A percentile compares a stretch with the other conserved stretches of the same genome.
These are phyloP conservation scores for Phytophthora megakarya DNA, from an alignment of 352 stramenopile species.

Conservation along the genomic window DNA sequence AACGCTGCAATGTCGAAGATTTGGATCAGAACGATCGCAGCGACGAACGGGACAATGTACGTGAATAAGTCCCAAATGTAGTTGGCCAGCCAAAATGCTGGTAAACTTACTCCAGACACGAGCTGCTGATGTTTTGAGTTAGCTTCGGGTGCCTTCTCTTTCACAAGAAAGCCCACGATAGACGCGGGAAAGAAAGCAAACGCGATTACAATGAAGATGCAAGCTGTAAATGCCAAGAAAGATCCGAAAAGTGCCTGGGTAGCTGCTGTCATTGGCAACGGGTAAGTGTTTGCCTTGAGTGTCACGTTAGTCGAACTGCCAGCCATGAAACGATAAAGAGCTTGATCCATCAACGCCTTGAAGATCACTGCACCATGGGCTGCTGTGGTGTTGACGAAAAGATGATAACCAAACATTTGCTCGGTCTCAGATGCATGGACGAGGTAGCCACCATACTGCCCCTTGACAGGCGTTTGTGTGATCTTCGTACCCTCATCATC, in stretches of 20 bases:
- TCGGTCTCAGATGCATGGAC: conserved; percentile 34
- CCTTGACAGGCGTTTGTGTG: conserved; percentile 42
- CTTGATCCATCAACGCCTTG: conserved; percentile 59
- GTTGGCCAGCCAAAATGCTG: conserved; percentile 96
- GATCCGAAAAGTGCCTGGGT: conserved; percentile 52
- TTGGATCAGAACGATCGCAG: conserved; percentile 56
- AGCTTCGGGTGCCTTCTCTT: conserved; percentile 86
- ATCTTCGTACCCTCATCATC: conserved; percentile 77
- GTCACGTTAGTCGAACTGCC: conserved; percentile 42
- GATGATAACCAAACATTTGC: conserved; percentile 52
- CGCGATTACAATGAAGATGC: conserved; percentile 87
- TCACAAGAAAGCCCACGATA: conserved; percentile 94
- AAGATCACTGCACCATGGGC: conserved; percentile 54
- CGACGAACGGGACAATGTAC: conserved; percentile 77
- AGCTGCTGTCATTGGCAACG: conserved; percentile 51
- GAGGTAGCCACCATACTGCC: conserved; percentile 49
- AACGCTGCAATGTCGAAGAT: conserved; percentile 51
- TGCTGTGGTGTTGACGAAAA: conserved; percentile 58
- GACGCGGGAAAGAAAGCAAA: conserved; percentile 92
- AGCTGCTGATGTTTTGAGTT: conserved; percentile 97
- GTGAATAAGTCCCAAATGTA: conserved; percentile 92
- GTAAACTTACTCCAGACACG: conserved; percentile 92
- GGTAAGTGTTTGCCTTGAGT: conserved; percentile 53
- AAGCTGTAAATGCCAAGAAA: conserved; percentile 72
- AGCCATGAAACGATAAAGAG: conserved; percentile 52